Conservation (phyloP, 2,329 filamentous ascomycete species). For the Chaetomiaceae sp. region DNA sequence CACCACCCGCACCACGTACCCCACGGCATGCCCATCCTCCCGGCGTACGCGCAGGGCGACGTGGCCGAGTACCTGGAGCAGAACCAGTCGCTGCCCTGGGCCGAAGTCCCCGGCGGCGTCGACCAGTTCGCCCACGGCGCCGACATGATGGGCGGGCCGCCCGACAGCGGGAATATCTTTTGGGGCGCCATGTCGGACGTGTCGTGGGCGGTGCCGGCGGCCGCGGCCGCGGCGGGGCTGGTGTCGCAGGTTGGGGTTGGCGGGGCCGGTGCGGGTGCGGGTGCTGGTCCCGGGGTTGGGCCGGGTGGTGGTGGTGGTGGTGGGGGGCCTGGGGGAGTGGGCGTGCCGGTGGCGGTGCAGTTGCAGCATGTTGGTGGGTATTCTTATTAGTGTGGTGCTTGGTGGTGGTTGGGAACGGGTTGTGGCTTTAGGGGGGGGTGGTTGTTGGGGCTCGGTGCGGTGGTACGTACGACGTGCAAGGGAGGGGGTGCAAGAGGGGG, state of each 20-base stretch:
- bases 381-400: background rate
- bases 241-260: background rate
- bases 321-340: too few species aligned
- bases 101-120: conserved; percentile 22
- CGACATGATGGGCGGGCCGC: conserved; percentile 15
- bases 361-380: background rate
- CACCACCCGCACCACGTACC: background rate
- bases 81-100: conserved; percentile 26
- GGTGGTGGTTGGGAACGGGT: background rate
- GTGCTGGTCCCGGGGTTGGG: too few species aligned
- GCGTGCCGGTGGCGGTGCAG: too few species aligned
- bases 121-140: conserved; percentile 26
- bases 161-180: conserved; percentile 20
- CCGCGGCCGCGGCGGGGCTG: background rate
- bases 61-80: conserved; percentile 20
- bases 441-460: too few species aligned
- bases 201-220: background rate
- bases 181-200: conserved; percentile 17
- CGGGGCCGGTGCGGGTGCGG: background rate
- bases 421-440: background rate
- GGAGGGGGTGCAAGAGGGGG: too few species aligned
- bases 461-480: too few species aligned
- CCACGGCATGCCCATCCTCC: conserved; percentile 12
- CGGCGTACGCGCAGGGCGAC: conserved; percentile 12
- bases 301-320: too few species aligned